phyloP scores from a whole-genome alignment of 371 early-diverging fungal genomes.

The Basidiobolus meristosporus region DNA sequence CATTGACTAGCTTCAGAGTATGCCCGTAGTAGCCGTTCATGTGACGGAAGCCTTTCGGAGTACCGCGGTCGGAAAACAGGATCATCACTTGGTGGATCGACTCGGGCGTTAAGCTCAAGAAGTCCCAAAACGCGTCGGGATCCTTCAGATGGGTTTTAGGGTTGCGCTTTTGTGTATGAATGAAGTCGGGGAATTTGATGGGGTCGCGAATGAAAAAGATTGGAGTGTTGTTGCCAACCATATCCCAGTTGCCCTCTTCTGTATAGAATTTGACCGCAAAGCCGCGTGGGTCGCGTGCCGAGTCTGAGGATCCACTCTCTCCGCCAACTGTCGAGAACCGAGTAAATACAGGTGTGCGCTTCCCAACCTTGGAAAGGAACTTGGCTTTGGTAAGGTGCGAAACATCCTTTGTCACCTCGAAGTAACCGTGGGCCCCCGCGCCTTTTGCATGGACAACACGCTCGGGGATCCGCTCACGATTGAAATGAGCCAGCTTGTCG shows the following conservation, averaged over 20 bases:
- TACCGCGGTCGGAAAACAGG: slow-evolving; percentile 42
- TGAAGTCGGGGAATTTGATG: slow-evolving; percentile 42
- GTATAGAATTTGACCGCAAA: slow-evolving; percentile 54
- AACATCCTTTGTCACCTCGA: too few species aligned
- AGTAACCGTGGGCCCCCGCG: too few species aligned
- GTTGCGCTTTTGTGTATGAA: slow-evolving; percentile 44
- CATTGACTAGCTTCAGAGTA: slow-evolving; percentile 36
- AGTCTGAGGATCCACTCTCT: slow-evolving; percentile 30
- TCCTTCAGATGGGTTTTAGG: too few species aligned
- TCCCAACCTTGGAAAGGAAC: slow-evolving; percentile 29
- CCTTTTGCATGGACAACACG: too few species aligned
- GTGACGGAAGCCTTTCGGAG: too few species aligned
- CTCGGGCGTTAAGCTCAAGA: slow-evolving; percentile 38
- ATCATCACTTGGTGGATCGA: slow-evolving; percentile 42
- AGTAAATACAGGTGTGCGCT: slow-evolving; percentile 34
- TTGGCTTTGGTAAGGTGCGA: slow-evolving; percentile 29
- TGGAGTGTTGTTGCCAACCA: slow-evolving; percentile 49
- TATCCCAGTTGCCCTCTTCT: slow-evolving; percentile 50
- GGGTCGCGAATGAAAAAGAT: slow-evolving; percentile 41
- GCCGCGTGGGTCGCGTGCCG: slow-evolving; percentile 38
- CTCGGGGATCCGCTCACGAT: too few species aligned
- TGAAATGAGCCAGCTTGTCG: slow-evolving; percentile 70
- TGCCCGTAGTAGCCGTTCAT: slow-evolving; percentile 36
- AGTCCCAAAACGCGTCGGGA: slow-evolving; percentile 39
- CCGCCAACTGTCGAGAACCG: slow-evolving; percentile 52